These are phyloP conservation scores for Luffa acutangula DNA, from an alignment of 306 rosid genomes.

Conservation along the genomic window DNA sequence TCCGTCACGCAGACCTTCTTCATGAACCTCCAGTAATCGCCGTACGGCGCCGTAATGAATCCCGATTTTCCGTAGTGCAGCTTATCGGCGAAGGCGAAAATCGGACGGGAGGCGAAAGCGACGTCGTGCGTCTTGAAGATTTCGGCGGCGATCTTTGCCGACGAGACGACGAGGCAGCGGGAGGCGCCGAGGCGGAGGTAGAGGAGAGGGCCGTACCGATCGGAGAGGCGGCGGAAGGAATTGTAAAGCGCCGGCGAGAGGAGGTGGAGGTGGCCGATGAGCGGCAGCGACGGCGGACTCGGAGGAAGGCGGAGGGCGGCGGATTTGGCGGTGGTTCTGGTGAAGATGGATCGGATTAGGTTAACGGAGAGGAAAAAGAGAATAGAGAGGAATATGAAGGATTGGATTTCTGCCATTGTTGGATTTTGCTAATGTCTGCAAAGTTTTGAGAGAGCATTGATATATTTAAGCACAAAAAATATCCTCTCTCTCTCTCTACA, in stretches of 20 bases:
- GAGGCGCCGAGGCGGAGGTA: constrained; percentile 45
- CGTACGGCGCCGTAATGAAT: constrained; percentile 48
- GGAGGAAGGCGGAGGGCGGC: constrained; percentile 18
- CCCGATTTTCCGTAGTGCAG: constrained; percentile 47
- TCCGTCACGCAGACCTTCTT: constrained; percentile 53
- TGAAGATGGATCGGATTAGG: constrained; percentile 4
- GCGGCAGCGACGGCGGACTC: constrained; percentile 25
- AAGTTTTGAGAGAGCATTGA: not conserved
- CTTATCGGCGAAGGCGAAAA: constrained; percentile 29
- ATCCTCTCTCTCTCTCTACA: too few relatives aligned
- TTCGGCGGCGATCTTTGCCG: constrained; percentile 42
- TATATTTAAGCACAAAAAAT: not conserved
- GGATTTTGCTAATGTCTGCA: not conserved
- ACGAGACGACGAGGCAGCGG: constrained; percentile 46
- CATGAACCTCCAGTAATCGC: constrained; percentile 69
- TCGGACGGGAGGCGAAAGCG: constrained; percentile 39
- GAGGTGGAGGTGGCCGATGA: constrained; percentile 40
- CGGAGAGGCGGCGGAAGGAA: constrained; percentile 46
- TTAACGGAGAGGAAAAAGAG: constrained; percentile 2
- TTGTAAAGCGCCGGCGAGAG: constrained; percentile 34
- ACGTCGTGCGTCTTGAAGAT: constrained; percentile 53
- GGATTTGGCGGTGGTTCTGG: not conserved
- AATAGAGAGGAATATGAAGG: constrained; percentile 11
- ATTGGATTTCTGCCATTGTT: not conserved
- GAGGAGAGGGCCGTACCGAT: constrained; percentile 43